phyloP scores from a whole-genome alignment of 148 eudicot genomes.

The Chenopodium suecicum region DNA sequence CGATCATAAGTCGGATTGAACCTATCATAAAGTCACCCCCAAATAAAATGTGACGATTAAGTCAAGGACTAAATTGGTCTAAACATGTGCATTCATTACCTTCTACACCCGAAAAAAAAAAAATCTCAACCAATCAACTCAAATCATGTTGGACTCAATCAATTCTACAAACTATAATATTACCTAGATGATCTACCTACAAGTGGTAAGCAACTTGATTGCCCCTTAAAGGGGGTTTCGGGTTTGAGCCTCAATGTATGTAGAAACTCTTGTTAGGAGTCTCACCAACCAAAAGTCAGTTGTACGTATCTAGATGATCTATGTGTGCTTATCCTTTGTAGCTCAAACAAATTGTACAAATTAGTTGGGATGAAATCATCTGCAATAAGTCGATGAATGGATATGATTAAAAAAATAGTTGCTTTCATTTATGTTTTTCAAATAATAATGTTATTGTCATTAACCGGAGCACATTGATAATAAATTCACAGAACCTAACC shows the following conservation, averaged over 20 bases:
- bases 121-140: not conserved
- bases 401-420: not conserved
- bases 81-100: too few relatives aligned
- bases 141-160: not conserved
- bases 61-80: too few relatives aligned
- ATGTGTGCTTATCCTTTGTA: conserved; percentile 1
- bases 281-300: too few relatives aligned
- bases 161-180: not conserved
- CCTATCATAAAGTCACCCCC: too few relatives aligned
- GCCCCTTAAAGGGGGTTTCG: too few relatives aligned
- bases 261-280: too few relatives aligned
- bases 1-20: not conserved
- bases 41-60: too few relatives aligned
- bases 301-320: too few relatives aligned
- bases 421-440: conserved; percentile 6
- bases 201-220: too few relatives aligned
- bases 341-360: not conserved
- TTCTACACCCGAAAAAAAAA: too few relatives aligned
- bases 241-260: too few relatives aligned
- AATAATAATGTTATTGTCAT: not conserved
- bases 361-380: conserved; percentile 11
- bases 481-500: not conserved
- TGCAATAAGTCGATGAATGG: conserved; percentile 1
- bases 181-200: not conserved
- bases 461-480: not conserved